Evolutionary conservation across 495 filamentous ascomycete genomes (phyloP).

Genomic region (Xylaria curta): DNA sequence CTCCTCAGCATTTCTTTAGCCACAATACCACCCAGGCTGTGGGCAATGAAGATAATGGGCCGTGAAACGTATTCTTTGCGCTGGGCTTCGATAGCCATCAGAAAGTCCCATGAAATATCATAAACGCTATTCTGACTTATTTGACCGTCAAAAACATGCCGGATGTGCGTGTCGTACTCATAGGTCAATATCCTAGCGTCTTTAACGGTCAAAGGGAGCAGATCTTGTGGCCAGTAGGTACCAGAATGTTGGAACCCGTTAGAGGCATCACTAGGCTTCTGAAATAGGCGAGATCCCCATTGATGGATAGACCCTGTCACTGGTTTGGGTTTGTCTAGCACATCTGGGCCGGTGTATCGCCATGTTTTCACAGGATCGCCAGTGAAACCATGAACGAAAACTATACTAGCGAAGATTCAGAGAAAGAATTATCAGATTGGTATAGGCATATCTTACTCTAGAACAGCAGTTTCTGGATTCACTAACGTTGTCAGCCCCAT

Average conservation of each 20-base stretch:
- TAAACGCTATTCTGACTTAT: background rate
- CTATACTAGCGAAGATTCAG: background rate
- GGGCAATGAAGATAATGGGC: background rate
- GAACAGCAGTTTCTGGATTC: background rate
- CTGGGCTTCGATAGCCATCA: background rate
- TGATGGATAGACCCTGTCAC: background rate
- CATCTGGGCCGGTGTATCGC: background rate
- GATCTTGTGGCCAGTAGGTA: background rate
- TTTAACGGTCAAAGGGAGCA: background rate
- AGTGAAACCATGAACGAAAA: background rate
- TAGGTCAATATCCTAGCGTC: background rate
- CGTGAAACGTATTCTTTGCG: background rate
- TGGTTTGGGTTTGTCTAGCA: background rate
- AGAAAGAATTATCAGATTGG: background rate
- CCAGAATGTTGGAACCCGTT: background rate
- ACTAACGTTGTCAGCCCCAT: background rate
- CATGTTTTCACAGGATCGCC: background rate
- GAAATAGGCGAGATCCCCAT: background rate
- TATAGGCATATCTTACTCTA: background rate
- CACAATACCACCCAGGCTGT: constrained; percentile 1
- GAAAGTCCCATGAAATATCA: background rate
- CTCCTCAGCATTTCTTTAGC: background rate
- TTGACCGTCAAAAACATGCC: background rate
- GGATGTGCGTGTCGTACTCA: background rate
- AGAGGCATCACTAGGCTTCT: background rate